Evolutionary conservation across 352 stramenopile species (phyloP).

Genomic region (Phytophthora idaei): DNA sequence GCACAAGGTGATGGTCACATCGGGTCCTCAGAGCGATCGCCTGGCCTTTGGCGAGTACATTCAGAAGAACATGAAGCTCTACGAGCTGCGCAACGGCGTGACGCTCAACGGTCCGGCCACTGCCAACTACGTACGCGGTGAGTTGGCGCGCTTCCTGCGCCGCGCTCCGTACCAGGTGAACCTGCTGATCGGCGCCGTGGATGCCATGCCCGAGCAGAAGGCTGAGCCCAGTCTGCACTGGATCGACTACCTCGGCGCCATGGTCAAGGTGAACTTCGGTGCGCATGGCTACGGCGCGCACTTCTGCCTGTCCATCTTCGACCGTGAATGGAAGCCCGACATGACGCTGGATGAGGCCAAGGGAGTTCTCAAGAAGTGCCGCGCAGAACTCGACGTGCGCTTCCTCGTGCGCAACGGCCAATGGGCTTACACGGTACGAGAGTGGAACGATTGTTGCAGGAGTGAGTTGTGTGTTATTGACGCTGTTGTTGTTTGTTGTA

Average conservation of each 20-base stretch:
- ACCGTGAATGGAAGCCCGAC: slow-evolving; percentile 89
- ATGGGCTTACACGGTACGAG: slow-evolving; percentile 80
- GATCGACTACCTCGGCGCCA: slow-evolving; percentile 88
- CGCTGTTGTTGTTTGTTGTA: slow-evolving; percentile 20
- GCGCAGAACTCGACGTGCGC: slow-evolving; percentile 78
- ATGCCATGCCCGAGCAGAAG: slow-evolving; percentile 40
- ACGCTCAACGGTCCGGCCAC: slow-evolving; percentile 80
- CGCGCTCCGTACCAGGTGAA: slow-evolving; percentile 89
- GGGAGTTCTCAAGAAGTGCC: slow-evolving; percentile 78
- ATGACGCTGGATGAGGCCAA: slow-evolving; percentile 79
- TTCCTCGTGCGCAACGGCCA: slow-evolving; percentile 90
- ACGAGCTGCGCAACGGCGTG: slow-evolving; percentile 89
- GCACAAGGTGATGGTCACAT: slow-evolving; percentile 84
- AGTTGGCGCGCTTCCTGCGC: slow-evolving; percentile 82
- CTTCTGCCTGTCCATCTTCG: slow-evolving; percentile 89
- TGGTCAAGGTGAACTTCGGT: slow-evolving; percentile 89
- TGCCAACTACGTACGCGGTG: slow-evolving; percentile 84
- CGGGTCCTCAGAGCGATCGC: slow-evolving; percentile 80
- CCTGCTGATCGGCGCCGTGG: slow-evolving; percentile 78
- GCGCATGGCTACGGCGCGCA: slow-evolving; percentile 84
- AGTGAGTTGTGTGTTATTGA: slow-evolving; percentile 1
- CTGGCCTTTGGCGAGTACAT: slow-evolving; percentile 88
- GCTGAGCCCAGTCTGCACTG: slow-evolving; percentile 81
- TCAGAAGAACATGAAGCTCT: slow-evolving; percentile 93
- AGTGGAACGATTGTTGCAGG: not conserved